A percentile compares a stretch with the other conserved stretches of the same genome.
Conservation (phyloP, 768 basidiomycete species). For the Mrakia frigida region DNA sequence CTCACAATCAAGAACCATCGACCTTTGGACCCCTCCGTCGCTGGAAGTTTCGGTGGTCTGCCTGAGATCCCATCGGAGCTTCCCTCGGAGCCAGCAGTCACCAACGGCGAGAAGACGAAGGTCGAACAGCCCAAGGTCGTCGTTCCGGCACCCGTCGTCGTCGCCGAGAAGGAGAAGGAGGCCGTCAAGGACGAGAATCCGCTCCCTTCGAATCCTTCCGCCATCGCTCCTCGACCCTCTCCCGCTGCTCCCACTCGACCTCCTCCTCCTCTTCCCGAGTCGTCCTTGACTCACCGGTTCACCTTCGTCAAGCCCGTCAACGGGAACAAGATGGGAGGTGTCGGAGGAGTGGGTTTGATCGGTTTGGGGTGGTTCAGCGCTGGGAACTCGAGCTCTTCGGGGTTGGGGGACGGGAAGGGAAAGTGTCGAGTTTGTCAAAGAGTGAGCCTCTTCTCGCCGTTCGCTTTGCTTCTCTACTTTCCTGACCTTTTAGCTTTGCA, state of each 20-base stretch:
- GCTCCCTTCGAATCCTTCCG: not conserved
- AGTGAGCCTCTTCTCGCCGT: conserved; percentile 3
- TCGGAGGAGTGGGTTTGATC: not conserved
- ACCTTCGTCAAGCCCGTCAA: conserved; percentile 30
- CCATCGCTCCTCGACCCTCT: not conserved
- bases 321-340: conserved; percentile 4
- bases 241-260: conserved; percentile 1
- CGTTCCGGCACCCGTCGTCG: not conserved
- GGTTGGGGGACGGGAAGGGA: not conserved
- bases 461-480: not conserved
- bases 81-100: not conserved
- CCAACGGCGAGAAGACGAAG: not conserved
- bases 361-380: conserved; percentile 17
- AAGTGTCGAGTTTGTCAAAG: conserved; percentile 3
- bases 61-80: conserved; percentile 16
- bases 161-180: not conserved
- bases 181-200: not conserved
- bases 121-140: not conserved
- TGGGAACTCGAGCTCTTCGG: not conserved
- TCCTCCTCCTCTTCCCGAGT: conserved; percentile 19
- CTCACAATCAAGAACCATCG: conserved; percentile 25
- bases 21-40: not conserved
- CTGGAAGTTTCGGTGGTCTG: not conserved
- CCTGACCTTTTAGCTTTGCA: not conserved
- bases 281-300: conserved; percentile 27